phyloP scores from a whole-genome alignment of 2,329 filamentous ascomycete species.

The Diaporthe humulicola region DNA sequence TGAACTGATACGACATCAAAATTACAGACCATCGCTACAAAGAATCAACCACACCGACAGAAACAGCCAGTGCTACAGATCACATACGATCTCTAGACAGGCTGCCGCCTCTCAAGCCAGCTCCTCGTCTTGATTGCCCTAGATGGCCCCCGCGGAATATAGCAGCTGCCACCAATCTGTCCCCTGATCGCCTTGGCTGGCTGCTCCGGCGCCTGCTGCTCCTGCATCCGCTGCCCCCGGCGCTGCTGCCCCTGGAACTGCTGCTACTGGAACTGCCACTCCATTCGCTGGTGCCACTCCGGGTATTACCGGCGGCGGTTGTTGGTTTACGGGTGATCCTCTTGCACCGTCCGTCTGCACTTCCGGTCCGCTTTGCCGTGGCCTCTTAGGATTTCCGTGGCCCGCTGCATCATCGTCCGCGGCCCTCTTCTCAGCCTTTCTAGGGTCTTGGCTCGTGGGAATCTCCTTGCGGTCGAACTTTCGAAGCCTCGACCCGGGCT shows the following conservation, averaged over 20 bases:
- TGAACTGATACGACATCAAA: not conserved
- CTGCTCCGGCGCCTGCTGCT: not conserved
- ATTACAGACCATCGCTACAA: not conserved
- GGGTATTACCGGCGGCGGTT: no score
- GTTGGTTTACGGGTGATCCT: no score
- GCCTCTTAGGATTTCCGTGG: not conserved
- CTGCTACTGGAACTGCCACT: not conserved
- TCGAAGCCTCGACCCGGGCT: slow-evolving; percentile 30
- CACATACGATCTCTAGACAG: not conserved
- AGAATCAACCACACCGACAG: not conserved
- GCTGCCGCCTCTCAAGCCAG: not conserved
- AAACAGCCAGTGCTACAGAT: not conserved
- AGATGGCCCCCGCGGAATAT: not conserved
- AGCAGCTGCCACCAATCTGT: not conserved
- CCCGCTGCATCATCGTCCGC: not conserved
- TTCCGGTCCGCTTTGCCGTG: not conserved
- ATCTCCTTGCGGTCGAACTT: slow-evolving; percentile 17
- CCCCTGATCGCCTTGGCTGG: no score
- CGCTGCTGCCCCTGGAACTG: not conserved
- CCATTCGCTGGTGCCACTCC: not conserved
- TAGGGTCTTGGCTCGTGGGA: slow-evolving; percentile 18
- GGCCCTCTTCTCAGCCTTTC: not conserved
- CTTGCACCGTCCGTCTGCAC: not conserved
- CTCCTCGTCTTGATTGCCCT: not conserved
- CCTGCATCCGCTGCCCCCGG: no score